Conservation (phyloP, 2,329 filamentous ascomycete species). For the Eutypella sp. region DNA sequence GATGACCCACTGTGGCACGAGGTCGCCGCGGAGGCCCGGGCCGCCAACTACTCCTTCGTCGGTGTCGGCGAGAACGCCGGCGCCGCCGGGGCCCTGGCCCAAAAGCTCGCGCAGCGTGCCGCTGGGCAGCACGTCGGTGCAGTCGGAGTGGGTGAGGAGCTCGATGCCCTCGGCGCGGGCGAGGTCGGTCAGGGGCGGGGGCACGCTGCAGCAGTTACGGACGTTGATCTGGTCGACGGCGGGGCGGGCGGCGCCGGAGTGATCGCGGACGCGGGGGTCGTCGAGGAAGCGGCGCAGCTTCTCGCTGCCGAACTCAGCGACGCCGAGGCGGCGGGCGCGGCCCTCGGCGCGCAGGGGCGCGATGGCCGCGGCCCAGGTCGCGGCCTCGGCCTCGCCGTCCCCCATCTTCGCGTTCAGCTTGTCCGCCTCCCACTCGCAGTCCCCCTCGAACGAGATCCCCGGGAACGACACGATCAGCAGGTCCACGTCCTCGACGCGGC, state of each 20-base stretch:
- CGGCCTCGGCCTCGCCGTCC: conserved; percentile 61
- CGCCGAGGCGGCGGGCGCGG: conserved; percentile 68
- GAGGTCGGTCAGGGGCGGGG: conserved; percentile 76
- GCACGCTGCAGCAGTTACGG: conserved; percentile 91
- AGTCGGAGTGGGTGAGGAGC: conserved; percentile 89
- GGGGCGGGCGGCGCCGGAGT: conserved; percentile 60
- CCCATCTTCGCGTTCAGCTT: conserved; percentile 57
- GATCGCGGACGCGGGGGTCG: conserved; percentile 55
- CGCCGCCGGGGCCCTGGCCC: conserved; percentile 65
- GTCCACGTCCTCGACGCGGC: conserved; percentile 70
- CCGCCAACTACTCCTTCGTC: conserved; percentile 38
- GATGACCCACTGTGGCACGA: conserved; percentile 88
- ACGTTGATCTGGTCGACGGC: conserved; percentile 94
- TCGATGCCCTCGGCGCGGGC: conserved; percentile 83
- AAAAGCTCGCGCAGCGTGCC: conserved; percentile 83
- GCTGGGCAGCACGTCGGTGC: conserved; percentile 80
- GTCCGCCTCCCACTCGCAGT: conserved; percentile 75
- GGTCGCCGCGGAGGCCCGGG: conserved; percentile 69
- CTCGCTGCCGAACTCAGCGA: conserved; percentile 87
- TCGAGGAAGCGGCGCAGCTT: conserved; percentile 74
- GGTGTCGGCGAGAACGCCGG: conserved; percentile 66
- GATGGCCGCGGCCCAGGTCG: conserved; percentile 61
- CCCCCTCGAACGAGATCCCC: conserved; percentile 87
- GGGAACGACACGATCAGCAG: conserved; percentile 91
- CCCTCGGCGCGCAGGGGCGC: conserved; percentile 70